Evolutionary conservation across 306 rosid genomes (phyloP), one percentile per base, ranked within the genome.

Genomic region (Cyamopsis tetragonoloba): DNA sequence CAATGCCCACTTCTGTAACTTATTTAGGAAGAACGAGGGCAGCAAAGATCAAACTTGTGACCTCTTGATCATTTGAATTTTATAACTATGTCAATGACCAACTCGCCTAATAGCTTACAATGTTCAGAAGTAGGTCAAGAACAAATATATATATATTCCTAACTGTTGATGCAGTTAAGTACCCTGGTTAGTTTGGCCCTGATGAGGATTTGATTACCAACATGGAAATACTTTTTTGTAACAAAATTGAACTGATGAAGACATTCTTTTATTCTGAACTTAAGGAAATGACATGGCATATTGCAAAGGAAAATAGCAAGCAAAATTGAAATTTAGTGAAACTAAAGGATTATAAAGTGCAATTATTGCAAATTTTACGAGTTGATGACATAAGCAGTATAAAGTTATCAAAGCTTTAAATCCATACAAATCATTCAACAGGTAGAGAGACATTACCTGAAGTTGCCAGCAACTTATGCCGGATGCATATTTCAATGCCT

Each of bases 401-500:
- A n/a, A 47, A 3, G 28, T 35, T 17, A 47, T n/a, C 23, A 39
- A 18, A 35, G 41, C 14, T 17, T 27, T 30, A 46, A 28, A 53
- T 23, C 65, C 15, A 17, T 54, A 70, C 34, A 68, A 53, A 75
- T 51, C 51, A 43, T 43, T 57, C 32, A 69, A 64, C 54, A 64
- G 24, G 75, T 34, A 53, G 57, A 15, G 32, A 59, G 55, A 64
- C 7, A 62, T 42, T 42, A 86, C 99, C 99, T 81, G 99, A 93
- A 66, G 96, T 93, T 73, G 90, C 97, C 55, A 88, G 90, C 56
- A 93, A 85, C 0, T 93, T 67, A 72, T 93, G 96, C 34, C 82
- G 85, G 78, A 93, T 68, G 59, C 99, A 93, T 13, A 77, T 90
- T 88, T 93, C 96, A 67, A 90, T 73, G 64, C 99, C 96, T 51